Percentiles rank a stretch among this genome's conserved stretches.
Conservation (phyloP, 1,284 basidiomycete genomes). For the Ceratobasidium sp. region DNA sequence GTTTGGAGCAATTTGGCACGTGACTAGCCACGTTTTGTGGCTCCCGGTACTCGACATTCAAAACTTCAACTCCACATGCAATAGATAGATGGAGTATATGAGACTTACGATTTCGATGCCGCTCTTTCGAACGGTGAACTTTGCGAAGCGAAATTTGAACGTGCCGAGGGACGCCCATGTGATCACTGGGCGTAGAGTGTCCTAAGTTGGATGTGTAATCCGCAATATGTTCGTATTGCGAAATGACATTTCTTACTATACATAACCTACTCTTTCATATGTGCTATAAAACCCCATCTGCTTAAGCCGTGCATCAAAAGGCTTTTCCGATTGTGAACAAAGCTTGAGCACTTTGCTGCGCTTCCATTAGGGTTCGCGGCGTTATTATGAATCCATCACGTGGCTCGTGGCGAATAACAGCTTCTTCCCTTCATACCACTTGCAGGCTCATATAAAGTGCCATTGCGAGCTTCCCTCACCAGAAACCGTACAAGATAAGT, state of each 20-base stretch:
- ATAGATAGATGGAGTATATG: neutral
- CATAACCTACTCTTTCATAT: neutral
- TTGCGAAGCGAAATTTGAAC: neutral
- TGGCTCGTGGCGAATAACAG: neutral
- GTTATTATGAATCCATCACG: neutral
- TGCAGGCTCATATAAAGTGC: too few species aligned
- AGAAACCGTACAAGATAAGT: too few species aligned
- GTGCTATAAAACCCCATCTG: neutral
- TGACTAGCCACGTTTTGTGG: too few species aligned
- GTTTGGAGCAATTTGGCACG: too few species aligned
- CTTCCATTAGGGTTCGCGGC: neutral
- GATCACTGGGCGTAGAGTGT: conserved; percentile 10
- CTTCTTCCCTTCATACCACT: too few species aligned
- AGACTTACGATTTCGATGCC: neutral
- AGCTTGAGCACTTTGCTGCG: too few species aligned
- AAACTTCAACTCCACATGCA: neutral
- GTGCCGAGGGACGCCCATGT: conserved; percentile 65
- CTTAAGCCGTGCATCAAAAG: too few species aligned
- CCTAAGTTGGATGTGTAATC: neutral
- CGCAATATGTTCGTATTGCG: too few species aligned
- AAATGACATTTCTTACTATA: too few species aligned
- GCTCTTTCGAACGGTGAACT: neutral
- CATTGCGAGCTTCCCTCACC: too few species aligned
- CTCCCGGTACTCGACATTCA: neutral
- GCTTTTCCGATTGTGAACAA: too few species aligned